Base-by-base conservation (phyloP, 371 early-diverging fungal species). In the Mortierella sp. region DNA sequence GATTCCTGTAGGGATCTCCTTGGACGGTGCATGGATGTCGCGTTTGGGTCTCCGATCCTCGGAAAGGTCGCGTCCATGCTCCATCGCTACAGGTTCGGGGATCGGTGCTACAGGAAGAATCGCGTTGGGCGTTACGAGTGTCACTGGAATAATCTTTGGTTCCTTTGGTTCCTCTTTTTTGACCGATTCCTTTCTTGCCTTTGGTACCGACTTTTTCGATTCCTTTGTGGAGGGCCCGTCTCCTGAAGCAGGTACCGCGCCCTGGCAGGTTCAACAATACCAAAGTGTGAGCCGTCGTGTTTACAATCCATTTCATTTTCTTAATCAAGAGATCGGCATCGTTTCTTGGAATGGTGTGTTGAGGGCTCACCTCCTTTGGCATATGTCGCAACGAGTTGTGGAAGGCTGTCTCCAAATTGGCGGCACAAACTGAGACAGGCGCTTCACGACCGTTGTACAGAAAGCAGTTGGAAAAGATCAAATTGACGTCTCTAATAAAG, bases 401-500 rank as follows among this genome's bases (percentile, higher is more conserved):
- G 82, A 95, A 94, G 52, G 91, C 89, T 21, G 83, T 84, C 74
- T 95, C 90, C 47, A 97, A 83, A 60, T 88, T 92, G 66, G 84
- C 82, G n/a, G 93, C 96, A 74, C 91, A 86, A 70, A 84, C 83
- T 16, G 96, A 92, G 4, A 97, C 89, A 57, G 87, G 86, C 18
- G 93, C 86, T 62, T 90, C 94, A 58, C 81, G 86, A n/a, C 94
- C 97, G 74, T 99, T 99, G 81, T 95, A 99, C 18, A 88, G 84
- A 72, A 88, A 92, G 82, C 98, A 99, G 80, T 99, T 99, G 56
- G 85, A 82, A 72, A 96, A 90, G 45, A 96, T 92, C 26, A 92
- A 70, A n/a, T 91, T 84, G 47, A 95, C 84, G 74, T 96, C 97
- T 25, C 82, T 86, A 48, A 91, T 86, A 66, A 96, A 93, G 48